Conservation (phyloP, 192 early-diverging fungal genomes). For the Podila horticola region DNA sequence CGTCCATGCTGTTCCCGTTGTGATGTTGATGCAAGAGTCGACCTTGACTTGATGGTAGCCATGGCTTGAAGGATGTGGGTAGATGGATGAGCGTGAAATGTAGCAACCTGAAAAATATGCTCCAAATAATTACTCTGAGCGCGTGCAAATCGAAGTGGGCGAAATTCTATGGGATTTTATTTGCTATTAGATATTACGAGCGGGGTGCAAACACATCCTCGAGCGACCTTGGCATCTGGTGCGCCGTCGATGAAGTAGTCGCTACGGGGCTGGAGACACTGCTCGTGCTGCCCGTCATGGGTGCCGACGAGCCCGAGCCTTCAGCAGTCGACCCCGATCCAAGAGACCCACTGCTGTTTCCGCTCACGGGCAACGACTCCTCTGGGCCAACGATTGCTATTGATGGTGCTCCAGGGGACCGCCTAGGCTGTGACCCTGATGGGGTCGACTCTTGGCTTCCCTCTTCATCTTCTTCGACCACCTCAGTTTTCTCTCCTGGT, state of each 20-base stretch:
- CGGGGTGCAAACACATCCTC: constrained; percentile 50
- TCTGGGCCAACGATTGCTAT: background rate
- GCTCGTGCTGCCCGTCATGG: background rate
- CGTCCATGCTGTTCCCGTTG: background rate
- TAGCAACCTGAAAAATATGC: background rate
- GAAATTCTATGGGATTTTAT: background rate
- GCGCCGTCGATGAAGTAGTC: constrained; percentile 12
- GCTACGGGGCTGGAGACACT: background rate
- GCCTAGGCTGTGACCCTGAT: background rate
- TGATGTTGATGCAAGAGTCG: background rate
- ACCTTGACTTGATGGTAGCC: constrained; percentile 10
- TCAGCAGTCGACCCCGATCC: background rate
- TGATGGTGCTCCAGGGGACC: background rate
- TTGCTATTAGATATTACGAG: background rate
- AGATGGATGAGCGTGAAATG: background rate
- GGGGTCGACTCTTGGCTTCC: background rate
- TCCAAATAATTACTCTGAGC: background rate
- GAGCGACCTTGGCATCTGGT: constrained; percentile 39
- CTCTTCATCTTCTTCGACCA: constrained; percentile 13
- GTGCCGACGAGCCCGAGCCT: background rate
- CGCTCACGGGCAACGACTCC: no score
- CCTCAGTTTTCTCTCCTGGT: background rate
- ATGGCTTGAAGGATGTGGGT: background rate
- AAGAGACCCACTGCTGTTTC: constrained; percentile 5
- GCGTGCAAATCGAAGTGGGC: background rate